phyloP scores from a whole-genome alignment of 2,329 filamentous ascomycete species.

The Penicillium decumbens region DNA sequence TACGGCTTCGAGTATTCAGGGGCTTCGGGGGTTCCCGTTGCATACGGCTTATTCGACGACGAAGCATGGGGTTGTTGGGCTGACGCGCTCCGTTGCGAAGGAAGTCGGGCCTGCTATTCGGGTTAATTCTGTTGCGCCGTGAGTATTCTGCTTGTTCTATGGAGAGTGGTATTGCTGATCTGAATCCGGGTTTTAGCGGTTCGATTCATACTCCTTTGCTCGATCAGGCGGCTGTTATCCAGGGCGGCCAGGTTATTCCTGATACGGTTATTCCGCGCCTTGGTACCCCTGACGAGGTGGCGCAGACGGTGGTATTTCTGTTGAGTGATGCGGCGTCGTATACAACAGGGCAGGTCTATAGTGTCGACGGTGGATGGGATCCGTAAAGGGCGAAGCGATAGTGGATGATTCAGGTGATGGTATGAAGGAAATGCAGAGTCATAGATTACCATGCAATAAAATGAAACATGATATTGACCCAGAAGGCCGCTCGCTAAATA shows the following conservation, averaged over 20 bases:
- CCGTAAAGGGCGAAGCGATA: conserved; percentile 6
- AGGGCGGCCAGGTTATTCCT: conserved; percentile 13
- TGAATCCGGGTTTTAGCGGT: conserved; percentile 9
- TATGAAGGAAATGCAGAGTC: neutral
- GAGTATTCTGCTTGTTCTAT: conserved; percentile 17
- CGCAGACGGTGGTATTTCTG: conserved; percentile 47
- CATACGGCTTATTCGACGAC: conserved; percentile 33
- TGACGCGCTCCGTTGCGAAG: conserved; percentile 38
- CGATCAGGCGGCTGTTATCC: conserved; percentile 24
- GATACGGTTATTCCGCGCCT: conserved; percentile 26
- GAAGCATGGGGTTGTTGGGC: conserved; percentile 33
- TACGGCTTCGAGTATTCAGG: conserved; percentile 46
- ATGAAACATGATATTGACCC: neutral
- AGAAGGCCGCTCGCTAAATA: neutral
- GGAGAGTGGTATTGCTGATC: conserved; percentile 1
- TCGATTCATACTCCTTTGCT: conserved; percentile 34
- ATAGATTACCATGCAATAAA: neutral
- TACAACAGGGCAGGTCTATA: conserved; percentile 45
- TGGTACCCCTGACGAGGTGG: conserved; percentile 35
- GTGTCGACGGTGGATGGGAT: conserved; percentile 47
- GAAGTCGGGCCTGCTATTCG: conserved; percentile 37
- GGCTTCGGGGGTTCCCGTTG: conserved; percentile 33
- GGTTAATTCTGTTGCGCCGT: conserved; percentile 44
- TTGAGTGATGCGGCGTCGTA: conserved; percentile 45
- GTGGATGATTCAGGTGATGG: neutral